These are phyloP conservation scores for Craterostigma plantagineum DNA, from an alignment of 257 asterid genomes.

Conservation along the genomic window DNA sequence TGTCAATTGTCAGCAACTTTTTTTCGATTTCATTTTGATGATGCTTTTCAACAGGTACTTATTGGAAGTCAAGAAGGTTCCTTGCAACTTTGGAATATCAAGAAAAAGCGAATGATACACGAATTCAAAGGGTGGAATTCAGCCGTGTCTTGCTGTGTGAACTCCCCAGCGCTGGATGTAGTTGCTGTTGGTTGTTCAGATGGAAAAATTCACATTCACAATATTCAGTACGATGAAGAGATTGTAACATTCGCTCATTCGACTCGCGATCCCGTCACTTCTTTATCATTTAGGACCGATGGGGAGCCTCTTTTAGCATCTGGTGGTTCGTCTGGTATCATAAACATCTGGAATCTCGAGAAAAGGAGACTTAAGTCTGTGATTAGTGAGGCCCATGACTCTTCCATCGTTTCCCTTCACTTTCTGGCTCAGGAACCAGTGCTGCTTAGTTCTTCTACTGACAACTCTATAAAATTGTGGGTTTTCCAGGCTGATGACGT, in stretches of 20 bases:
- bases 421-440: conserved; percentile 81
- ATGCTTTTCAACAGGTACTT: conserved; percentile 37
- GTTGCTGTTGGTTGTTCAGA: conserved; percentile 76
- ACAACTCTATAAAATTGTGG: conserved; percentile 89
- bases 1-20: neutral
- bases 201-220: conserved; percentile 80
- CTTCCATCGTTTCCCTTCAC: conserved; percentile 63
- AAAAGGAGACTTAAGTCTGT: conserved; percentile 68
- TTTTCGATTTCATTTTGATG: neutral
- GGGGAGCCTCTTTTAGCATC: conserved; percentile 92
- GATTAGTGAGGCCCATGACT: conserved; percentile 69
- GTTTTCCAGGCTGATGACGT: conserved; percentile 78
- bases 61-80: conserved; percentile 77
- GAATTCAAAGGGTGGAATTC: conserved; percentile 78
- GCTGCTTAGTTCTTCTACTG: conserved; percentile 71
- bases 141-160: conserved; percentile 54
- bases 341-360: conserved; percentile 89
- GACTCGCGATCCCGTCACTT: conserved; percentile 63
- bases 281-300: conserved; percentile 79
- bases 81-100: conserved; percentile 78
- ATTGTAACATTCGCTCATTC: conserved; percentile 62
- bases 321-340: conserved; percentile 86
- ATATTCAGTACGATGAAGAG: conserved; percentile 67
- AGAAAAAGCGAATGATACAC: conserved; percentile 60
- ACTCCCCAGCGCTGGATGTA: conserved; percentile 90